Base-by-base conservation (phyloP, 345 rosid genomes). In the Dipteronia dyeriana region DNA sequence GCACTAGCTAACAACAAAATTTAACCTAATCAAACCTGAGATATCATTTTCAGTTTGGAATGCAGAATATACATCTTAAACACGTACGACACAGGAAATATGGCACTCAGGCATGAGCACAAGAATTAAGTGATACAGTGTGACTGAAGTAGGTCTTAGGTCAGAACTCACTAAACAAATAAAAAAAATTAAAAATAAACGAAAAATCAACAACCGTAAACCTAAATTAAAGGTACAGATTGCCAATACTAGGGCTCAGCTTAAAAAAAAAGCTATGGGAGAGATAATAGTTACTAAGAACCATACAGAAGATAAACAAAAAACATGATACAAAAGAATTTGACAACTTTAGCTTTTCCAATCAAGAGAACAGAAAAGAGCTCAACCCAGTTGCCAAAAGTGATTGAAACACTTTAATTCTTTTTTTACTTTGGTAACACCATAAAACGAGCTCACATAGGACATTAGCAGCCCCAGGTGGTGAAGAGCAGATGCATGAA, bases 11-110 rank as follows among this genome's bases (percentile, higher is more conserved):
- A 38, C 56, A 70, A 63, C 66, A 31, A 68, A 71, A 59, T 62
- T 51, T 17, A 53, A 4, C 29, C 29, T 16, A 61, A 61, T 73
- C 45, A 38, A 74, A 66, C 64, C 31, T 9, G 49, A 66, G 12
- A 39, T 26, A 63, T 9, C 13, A 14, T 20, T 72, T 47, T n/a
- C 39, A 60, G 11, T 7, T 16, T 4, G 23, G 49, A 25, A 74
- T 61, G 67, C 34, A 74, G 57, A 61, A 45, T 41, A 70, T 49
- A 64, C 59, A 29, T 19, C 12, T 26, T 23, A 43, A 75, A n/a
- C 75, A 57, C 2, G 14, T 45, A 34, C 10, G 20, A 14, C 38
- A 0, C 19, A 49, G 31, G 4, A 65, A 53, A 49, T 65, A 13
- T 38, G 14, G 23, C 7, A 9, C 22, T 23, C 5, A 70, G 29